Base-by-base conservation (phyloP, 495 filamentous ascomycete genomes). In the Neurospora sp. region DNA sequence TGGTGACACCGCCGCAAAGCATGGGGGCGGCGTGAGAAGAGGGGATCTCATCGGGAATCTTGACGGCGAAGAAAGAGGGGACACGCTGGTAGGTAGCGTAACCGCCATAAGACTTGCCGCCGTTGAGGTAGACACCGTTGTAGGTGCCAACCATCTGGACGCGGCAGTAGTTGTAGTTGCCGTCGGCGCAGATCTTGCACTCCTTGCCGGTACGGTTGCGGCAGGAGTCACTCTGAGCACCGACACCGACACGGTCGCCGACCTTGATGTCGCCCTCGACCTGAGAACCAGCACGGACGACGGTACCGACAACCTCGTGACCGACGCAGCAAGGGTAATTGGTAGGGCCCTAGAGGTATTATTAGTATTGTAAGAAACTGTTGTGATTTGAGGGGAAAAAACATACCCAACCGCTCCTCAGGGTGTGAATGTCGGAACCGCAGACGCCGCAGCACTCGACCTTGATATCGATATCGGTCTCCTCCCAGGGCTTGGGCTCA, bases 361-460 rank as follows among this genome's bases (percentile, higher is more conserved):
- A 27, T 42, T 31, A 20, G 22, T 71, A 20, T 35, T 35, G 35
- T 71, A 31, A 74, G 65, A 68, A 41, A 16, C 12, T 68, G 11
- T 72, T 2, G 22, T 18, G 7, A 5, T 22, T 72, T 68, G 37
- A 3, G 39, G 38, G 10, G n/a, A 0, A 9, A 69, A 5, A n/a
- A 69, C 75, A 38, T 75, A 82, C 80, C 91, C 93, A 96, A 74
- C 93, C 93, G 41, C 88, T 90, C 53, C 89, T 84, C 7, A 97
- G 83, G 22, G 89, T 91, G 82, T 96, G 93, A 5, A 94, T 70
- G 77, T 97, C 93, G 69, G 86, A 86, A 39, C 92, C 93, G 81
- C 94, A 96, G 76, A 97, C 89, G 69, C 93, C 92, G 80, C 93
- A 96, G 82, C 96, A 93, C 1, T 91, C 86, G 74, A 97, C 84